Evolutionary conservation across 176 grass and related monocot genomes (phyloP), one percentile per base, ranked within the genome.

Genomic region (Saccharum officinarum): DNA sequence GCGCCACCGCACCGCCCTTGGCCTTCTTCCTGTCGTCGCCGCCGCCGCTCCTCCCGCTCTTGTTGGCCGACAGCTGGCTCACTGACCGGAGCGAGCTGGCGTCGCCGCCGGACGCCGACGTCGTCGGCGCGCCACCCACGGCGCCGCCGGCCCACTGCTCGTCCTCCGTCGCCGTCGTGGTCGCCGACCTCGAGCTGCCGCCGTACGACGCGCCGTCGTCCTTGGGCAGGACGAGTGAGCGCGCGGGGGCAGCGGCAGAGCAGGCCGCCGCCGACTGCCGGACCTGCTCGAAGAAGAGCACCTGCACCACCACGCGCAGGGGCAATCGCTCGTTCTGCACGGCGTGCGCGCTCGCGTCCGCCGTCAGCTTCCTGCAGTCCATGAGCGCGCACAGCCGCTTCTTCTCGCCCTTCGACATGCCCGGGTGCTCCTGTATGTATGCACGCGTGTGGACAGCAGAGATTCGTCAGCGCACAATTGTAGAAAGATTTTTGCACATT

Each of bases 271-370:
- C 39, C 3, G 88, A 72, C 11, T 90, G 74, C 20, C 89, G 83
- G 76, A 96, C 30, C 80, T 96, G 97, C 86, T 96, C 86, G 49
- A 96, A 99, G 88, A 96, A 99, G 77, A 99, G 93, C 50, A 96
- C 92, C 89, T 94, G 97, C 71, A 99, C 97, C 17, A 99, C 97
- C 10, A 99, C 72, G 17, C 97, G 97, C 38, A 99, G 83, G 14
- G 97, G 97, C 52, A 99, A 92, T 30, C 92, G 88, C 65, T 99
- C 97, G 44, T 99, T 99, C 83, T 96, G 97, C 61, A 99, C 90
- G 0, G 97, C 94, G 60, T 99, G 97, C 71, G 92, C 87, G 92
- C 92, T 92, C 28, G 97, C 92, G 47, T 96, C 92, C 1, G 88
- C 22, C 0, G 92, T 88, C 54, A 99, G 90, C 87, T 90, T 99